These are phyloP conservation scores for Helotiales sp. DNA, from an alignment of 2,329 filamentous ascomycete genomes.

Conservation along the genomic window DNA sequence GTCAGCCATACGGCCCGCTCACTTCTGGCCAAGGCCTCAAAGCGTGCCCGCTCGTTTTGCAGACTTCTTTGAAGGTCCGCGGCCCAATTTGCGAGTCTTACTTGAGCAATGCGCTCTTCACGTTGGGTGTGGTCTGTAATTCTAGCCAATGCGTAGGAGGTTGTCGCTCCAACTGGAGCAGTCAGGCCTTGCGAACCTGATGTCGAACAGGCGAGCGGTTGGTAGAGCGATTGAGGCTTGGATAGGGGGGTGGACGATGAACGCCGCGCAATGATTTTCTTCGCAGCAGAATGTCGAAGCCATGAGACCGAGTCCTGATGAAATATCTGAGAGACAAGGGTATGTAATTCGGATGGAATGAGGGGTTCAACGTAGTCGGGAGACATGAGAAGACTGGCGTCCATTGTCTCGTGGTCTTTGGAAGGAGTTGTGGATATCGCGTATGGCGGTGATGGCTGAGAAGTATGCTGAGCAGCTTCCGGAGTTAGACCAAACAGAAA, in stretches of 20 bases:
- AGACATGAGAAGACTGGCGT: slow-evolving; percentile 91
- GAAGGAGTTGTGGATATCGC: slow-evolving; percentile 77
- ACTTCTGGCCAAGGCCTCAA: slow-evolving; percentile 63
- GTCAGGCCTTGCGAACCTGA: slow-evolving; percentile 35
- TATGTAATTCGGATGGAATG: slow-evolving; percentile 72
- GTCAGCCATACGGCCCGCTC: slow-evolving; percentile 74
- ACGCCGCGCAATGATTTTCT: slow-evolving; percentile 79
- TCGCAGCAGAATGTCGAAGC: slow-evolving; percentile 80
- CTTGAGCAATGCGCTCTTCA: slow-evolving; percentile 65
- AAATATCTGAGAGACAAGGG: slow-evolving; percentile 76
- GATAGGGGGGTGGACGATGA: slow-evolving; percentile 44
- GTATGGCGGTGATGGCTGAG: slow-evolving; percentile 59
- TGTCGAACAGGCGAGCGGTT: slow-evolving; percentile 41
- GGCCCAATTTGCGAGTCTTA: slow-evolving; percentile 83
- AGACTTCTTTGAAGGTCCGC: slow-evolving; percentile 78
- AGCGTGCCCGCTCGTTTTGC: slow-evolving; percentile 72
- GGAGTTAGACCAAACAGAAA: slow-evolving; percentile 63
- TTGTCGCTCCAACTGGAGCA: slow-evolving; percentile 42
- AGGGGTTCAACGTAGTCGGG: slow-evolving; percentile 87
- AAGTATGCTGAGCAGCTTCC: slow-evolving; percentile 26
- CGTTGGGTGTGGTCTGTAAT: slow-evolving; percentile 63
- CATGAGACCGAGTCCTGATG: slow-evolving; percentile 78
- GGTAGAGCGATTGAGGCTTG: slow-evolving; percentile 44
- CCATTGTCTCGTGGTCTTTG: slow-evolving; percentile 81
- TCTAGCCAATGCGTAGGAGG: slow-evolving; percentile 64